Conservation (phyloP, 495 filamentous ascomycete species). For the Podospora pseudopauciseta region DNA sequence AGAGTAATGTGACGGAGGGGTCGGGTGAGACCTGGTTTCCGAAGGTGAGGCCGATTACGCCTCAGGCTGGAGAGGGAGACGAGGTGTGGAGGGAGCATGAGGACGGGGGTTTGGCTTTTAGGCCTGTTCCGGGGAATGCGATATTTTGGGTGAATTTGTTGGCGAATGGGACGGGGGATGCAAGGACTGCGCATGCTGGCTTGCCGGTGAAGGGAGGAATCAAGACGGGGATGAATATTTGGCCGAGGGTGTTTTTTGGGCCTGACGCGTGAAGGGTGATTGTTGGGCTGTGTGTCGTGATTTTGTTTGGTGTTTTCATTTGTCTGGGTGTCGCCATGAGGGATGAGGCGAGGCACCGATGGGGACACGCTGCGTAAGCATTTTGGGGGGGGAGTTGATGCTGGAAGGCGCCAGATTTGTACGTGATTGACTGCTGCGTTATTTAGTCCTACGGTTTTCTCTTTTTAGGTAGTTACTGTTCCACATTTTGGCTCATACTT, state of each 20-base stretch:
- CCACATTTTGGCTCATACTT: no score
- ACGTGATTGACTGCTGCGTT: no score
- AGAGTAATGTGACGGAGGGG: slow-evolving; percentile 30
- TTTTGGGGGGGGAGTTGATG: no score
- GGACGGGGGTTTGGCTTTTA: slow-evolving; percentile 46
- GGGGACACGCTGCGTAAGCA: no score
- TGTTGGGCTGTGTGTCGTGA: no score
- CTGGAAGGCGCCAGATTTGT: no score
- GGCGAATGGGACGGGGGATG: slow-evolving; percentile 41
- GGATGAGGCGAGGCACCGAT: no score
- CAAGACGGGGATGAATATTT: slow-evolving; percentile 54
- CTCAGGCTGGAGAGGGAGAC: slow-evolving; percentile 7
- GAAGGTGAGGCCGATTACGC: slow-evolving; percentile 21
- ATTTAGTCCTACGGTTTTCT: no score
- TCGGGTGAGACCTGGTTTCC: slow-evolving; percentile 47
- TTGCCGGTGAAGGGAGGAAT: slow-evolving; percentile 41
- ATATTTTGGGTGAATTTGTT: slow-evolving; percentile 50
- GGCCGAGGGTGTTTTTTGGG: slow-evolving; percentile 39
- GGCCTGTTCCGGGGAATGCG: slow-evolving; percentile 45
- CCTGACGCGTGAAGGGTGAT: slow-evolving; percentile 19
- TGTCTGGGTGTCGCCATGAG: no score
- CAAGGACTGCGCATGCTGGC: slow-evolving; percentile 46
- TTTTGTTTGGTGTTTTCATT: no score
- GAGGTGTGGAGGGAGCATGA: slow-evolving; percentile 35
- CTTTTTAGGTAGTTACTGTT: no score